Percentiles rank a stretch among this genome's conserved stretches.
These are phyloP conservation scores for Termitomyces eurrhizus DNA, from an alignment of 768 basidiomycete genomes.

Conservation along the genomic window DNA sequence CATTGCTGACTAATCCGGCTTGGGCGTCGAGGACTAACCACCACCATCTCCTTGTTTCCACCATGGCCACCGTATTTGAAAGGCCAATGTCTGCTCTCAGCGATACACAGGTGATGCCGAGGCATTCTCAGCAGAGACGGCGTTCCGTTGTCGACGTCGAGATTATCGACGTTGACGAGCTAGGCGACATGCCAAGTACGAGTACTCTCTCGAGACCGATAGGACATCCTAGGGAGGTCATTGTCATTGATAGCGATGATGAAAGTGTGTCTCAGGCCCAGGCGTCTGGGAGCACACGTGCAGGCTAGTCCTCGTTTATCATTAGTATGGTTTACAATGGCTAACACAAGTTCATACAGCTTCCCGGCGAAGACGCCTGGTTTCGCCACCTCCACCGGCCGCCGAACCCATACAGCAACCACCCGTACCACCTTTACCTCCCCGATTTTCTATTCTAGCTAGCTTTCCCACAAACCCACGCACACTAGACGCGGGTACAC, in stretches of 20 bases:
- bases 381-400: conserved; percentile 43
- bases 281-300: conserved; percentile 11
- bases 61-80: conserved; percentile 30
- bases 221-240: conserved; percentile 26
- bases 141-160: conserved; percentile 36
- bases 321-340: background rate
- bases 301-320: conserved; percentile 12
- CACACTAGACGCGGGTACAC: conserved; percentile 25
- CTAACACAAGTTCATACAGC: conserved; percentile 4
- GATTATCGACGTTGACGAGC: conserved; percentile 42
- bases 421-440: conserved; percentile 53
- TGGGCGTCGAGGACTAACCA: conserved; percentile 14
- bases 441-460: conserved; percentile 28
- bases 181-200: conserved; percentile 22
- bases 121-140: conserved; percentile 15
- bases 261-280: conserved; percentile 21
- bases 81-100: conserved; percentile 23
- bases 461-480: conserved; percentile 36
- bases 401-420: conserved; percentile 36
- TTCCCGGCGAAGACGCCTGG: conserved; percentile 19
- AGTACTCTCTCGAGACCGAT: conserved; percentile 13
- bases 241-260: conserved; percentile 35
- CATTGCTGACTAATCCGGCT: conserved; percentile 10
- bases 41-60: conserved; percentile 17
- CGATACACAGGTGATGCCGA: conserved; percentile 14